Evolutionary conservation across 148 eudicot genomes (phyloP).

Genomic region (Chenopodium formosanum): DNA sequence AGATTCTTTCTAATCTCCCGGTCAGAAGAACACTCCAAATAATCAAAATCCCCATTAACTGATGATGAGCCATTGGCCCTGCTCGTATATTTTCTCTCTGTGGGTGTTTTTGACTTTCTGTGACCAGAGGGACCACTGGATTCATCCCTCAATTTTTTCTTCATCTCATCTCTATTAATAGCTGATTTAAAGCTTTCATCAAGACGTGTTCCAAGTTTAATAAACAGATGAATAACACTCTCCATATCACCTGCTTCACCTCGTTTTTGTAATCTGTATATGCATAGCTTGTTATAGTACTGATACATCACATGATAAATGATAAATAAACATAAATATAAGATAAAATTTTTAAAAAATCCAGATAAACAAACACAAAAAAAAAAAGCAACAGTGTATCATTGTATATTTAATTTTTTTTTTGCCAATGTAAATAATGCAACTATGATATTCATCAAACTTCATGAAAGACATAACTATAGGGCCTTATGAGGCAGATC

Average conservation of each 20-base stretch:
- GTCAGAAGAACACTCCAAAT: conserved; percentile 65
- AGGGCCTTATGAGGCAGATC: not conserved
- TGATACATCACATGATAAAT: not conserved
- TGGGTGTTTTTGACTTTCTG: conserved; percentile 49
- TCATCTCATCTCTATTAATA: conserved; percentile 50
- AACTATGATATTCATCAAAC: not conserved
- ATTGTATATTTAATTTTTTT: too few species aligned
- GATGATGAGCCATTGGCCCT: conserved; percentile 50
- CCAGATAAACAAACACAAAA: too few species aligned
- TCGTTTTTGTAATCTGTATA: conserved; percentile 60
- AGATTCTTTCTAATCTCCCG: conserved; percentile 63
- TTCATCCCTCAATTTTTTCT: conserved; percentile 64
- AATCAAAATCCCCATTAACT: conserved; percentile 51
- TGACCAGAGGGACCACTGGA: conserved; percentile 45
- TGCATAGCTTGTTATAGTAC: not conserved
- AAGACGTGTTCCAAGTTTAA: conserved; percentile 62
- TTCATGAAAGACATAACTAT: not conserved
- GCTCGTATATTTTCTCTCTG: conserved; percentile 48
- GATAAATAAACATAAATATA: not conserved
- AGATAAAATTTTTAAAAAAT: not conserved
- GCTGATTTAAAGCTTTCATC: conserved; percentile 39
- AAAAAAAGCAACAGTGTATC: too few species aligned
- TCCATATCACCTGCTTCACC: conserved; percentile 71
- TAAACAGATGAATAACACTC: conserved; percentile 54
- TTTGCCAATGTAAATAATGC: not conserved